Conservation (phyloP, 192 early-diverging fungal genomes). For the Podochytrium sp. region DNA sequence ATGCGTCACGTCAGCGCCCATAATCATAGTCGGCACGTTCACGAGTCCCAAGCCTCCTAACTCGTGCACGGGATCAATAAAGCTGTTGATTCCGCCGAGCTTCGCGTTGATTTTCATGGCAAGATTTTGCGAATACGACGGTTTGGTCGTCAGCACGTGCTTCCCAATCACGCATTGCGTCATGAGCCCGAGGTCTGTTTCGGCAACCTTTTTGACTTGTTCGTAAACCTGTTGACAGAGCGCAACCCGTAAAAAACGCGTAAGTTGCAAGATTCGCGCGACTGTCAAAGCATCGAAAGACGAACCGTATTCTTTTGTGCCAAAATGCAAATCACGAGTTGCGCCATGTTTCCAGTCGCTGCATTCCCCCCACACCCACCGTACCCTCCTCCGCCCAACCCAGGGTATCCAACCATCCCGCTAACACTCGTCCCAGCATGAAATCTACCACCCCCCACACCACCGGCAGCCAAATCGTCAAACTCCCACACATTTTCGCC, state of each 20-base stretch:
- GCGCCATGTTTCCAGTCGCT: slow-evolving; percentile 1
- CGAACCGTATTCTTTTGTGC: slow-evolving; percentile 35
- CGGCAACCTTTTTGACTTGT: slow-evolving; percentile 78
- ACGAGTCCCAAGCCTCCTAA: slow-evolving; percentile 9
- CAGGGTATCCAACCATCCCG: slow-evolving; percentile 6
- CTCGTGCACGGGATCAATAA: slow-evolving; percentile 31
- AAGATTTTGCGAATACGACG: slow-evolving; percentile 85
- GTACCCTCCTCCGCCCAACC: background rate
- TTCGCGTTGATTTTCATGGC: slow-evolving; percentile 73
- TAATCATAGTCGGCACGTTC: slow-evolving; percentile 52
- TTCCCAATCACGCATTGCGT: slow-evolving; percentile 84
- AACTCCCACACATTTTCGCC: background rate
- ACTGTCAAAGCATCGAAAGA: background rate
- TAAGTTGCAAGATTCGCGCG: background rate
- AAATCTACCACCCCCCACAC: background rate
- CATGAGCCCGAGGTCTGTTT: slow-evolving; percentile 77
- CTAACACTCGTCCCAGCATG: background rate
- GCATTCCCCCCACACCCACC: background rate
- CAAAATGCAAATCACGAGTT: slow-evolving; percentile 33
- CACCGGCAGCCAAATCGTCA: slow-evolving; percentile 10
- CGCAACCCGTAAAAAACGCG: too few relatives aligned
- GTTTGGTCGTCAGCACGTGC: slow-evolving; percentile 58
- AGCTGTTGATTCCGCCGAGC: slow-evolving; percentile 59
- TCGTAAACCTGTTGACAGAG: slow-evolving; percentile 60
- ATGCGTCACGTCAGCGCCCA: slow-evolving; percentile 66